phyloP scores from a whole-genome alignment of 2,329 filamentous ascomycete species.

The Colletotrichum karsti region DNA sequence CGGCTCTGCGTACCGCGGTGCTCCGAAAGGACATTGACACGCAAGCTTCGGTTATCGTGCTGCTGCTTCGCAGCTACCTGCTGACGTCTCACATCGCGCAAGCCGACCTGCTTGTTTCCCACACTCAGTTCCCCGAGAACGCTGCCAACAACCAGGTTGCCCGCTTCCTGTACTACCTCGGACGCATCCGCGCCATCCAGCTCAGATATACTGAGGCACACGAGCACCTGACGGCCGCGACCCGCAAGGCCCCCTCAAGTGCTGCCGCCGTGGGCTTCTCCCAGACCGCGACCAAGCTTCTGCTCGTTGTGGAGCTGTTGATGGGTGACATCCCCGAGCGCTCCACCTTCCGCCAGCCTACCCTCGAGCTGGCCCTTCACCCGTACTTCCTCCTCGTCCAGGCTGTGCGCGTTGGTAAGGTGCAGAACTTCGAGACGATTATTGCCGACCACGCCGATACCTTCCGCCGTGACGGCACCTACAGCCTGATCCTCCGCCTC shows the following conservation, averaged over 20 bases:
- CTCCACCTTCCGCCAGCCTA: conserved; percentile 89
- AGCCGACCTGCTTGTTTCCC: conserved; percentile 93
- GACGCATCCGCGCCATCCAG: conserved; percentile 95
- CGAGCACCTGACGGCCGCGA: conserved; percentile 90
- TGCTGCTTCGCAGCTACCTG: conserved; percentile 95
- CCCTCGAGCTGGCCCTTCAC: conserved; percentile 85
- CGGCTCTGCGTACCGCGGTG: conserved; percentile 92
- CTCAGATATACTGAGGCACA: conserved; percentile 97
- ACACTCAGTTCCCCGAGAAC: conserved; percentile 93
- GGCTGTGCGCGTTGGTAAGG: conserved; percentile 93
- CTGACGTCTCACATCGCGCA: conserved; percentile 96
- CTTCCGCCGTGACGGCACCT: conserved; percentile 94
- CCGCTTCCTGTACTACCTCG: conserved; percentile 96
- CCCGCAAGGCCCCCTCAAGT: conserved; percentile 92
- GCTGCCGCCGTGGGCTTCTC: conserved; percentile 92
- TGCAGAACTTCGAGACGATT: conserved; percentile 90
- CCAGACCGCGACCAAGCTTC: conserved; percentile 94
- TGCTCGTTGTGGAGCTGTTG: conserved; percentile 93
- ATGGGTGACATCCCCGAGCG: conserved; percentile 99
- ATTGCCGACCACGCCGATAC: conserved; percentile 83
- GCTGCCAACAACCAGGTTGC: conserved; percentile 99
- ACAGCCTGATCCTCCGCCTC: conserved; percentile 92
- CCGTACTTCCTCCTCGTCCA: conserved; percentile 95
- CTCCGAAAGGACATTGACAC: conserved; percentile 96
- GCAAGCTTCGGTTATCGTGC: conserved; percentile 94